Percentiles rank a stretch among this genome's conserved stretches.
These are phyloP conservation scores for Dioscorea dumetorum DNA, from an alignment of 106 monocot genomes.

Conservation along the genomic window DNA sequence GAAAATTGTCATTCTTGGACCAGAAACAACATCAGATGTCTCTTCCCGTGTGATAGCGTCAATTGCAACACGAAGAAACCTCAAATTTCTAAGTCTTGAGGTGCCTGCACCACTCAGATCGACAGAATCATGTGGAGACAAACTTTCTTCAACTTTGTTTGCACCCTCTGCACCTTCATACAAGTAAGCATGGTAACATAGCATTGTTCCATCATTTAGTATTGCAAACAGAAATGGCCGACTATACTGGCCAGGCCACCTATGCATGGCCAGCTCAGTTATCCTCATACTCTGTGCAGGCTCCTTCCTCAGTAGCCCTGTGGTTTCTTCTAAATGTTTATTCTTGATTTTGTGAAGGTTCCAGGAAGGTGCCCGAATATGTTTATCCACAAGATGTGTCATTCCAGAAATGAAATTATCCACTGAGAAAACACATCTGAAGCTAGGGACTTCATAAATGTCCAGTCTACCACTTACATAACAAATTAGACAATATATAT, in stretches of 20 bases:
- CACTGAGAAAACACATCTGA: slow-evolving; percentile 73
- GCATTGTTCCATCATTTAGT: slow-evolving; percentile 88
- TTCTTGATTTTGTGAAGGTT: slow-evolving; percentile 10
- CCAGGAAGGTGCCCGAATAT: slow-evolving; percentile 20
- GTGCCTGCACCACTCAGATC: slow-evolving; percentile 26
- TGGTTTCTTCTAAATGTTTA: slow-evolving; percentile 21
- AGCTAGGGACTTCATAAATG: slow-evolving; percentile 80
- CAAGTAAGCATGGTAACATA: slow-evolving; percentile 82
- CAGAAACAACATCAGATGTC: slow-evolving; percentile 14
- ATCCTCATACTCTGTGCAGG: slow-evolving; percentile 39
- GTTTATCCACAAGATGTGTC: slow-evolving; percentile 56
- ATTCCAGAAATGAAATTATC: slow-evolving; percentile 74
- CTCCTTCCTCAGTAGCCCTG: slow-evolving; percentile 39
- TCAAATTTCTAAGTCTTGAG: slow-evolving; percentile 82
- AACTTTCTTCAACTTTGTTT: slow-evolving; percentile 27
- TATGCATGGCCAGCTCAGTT: slow-evolving; percentile 83
- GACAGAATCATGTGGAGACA: slow-evolving; percentile 28
- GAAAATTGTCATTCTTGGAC: slow-evolving; percentile 72
- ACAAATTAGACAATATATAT: slow-evolving; percentile 86
- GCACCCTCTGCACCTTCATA: slow-evolving; percentile 54
- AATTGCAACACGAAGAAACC: slow-evolving; percentile 64
- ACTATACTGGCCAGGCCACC: slow-evolving; percentile 74
- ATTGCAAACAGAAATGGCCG: slow-evolving; percentile 80
- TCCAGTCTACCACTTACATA: slow-evolving; percentile 83
- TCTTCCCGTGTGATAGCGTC: slow-evolving; percentile 58